phyloP scores from a whole-genome alignment of 352 stramenopile genomes.

The Albugo candida region DNA sequence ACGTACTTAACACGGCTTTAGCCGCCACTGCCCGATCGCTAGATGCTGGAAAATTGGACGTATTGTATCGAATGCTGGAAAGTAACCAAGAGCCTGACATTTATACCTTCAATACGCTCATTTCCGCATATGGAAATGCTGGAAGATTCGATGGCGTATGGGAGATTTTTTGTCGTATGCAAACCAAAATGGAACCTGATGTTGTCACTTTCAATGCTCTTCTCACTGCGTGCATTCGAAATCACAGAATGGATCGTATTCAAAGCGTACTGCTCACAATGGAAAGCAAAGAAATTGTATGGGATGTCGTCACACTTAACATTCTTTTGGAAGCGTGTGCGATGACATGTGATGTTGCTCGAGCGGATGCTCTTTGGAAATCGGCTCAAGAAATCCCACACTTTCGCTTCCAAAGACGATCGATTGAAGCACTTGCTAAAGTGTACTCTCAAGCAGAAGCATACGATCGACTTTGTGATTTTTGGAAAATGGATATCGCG shows the following conservation, averaged over 20 bases:
- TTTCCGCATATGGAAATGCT: constrained; percentile 58
- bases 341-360: constrained; percentile 21
- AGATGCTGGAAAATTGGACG: constrained; percentile 31
- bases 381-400: constrained; percentile 13
- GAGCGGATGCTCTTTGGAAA: constrained; percentile 29
- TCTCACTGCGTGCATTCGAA: constrained; percentile 31
- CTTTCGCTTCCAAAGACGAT: constrained; percentile 31
- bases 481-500: constrained; percentile 32
- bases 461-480: constrained; percentile 23
- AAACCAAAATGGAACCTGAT: constrained; percentile 19
- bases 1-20: constrained; percentile 19
- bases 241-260: constrained; percentile 26
- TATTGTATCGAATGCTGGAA: constrained; percentile 47
- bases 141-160: constrained; percentile 40
- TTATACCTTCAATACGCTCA: constrained; percentile 48
- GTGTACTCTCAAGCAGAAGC: constrained; percentile 43
- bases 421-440: constrained; percentile 54
- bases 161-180: constrained; percentile 27
- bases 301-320: constrained; percentile 63
- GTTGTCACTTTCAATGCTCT: constrained; percentile 57
- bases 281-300: constrained; percentile 20
- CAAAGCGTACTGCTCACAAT: constrained; percentile 33
- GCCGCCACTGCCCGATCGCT: constrained; percentile 44
- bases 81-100: constrained; percentile 28
- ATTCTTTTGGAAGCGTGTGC: constrained; percentile 47